Evolutionary conservation across 108 stramenopile genomes (phyloP), one percentile per base, ranked within the genome.

Genomic region (Fragilariopsis cylindrus): DNA sequence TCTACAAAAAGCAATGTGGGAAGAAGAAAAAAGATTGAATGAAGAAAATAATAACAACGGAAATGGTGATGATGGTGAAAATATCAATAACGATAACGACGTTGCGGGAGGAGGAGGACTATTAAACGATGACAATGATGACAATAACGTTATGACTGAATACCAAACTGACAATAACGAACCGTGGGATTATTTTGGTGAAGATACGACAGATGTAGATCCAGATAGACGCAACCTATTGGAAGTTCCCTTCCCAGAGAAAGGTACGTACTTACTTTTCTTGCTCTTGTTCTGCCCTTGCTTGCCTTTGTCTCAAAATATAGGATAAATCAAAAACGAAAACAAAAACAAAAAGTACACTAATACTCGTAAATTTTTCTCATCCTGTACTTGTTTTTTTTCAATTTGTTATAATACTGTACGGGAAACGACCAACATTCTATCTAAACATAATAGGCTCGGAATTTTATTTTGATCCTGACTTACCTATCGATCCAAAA

Each of bases 181-280:
- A 64, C 92, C 92, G 49, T 93, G 92, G 92, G 92, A 92, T 77
- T 44, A 77, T 44, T 92, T 60, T 65, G 80, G 74, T 43, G 71
- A 85, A 1, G 71, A 84, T 15, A 46, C 40, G 7, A 48, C 62
- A 49, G 41, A 72, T n/a, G 48, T 57, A 21, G 69, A 76, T 55
- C 16, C 45, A 6, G 60, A 70, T 62, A 47, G 69, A 19, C 39
- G 48, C 42, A 75, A 75, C 9, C 0, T 48, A 40, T 1, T 67
- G 42, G 43, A 70, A 21, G 69, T 76, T 4, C 71, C 79, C 15
- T 53, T 62, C 49, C 73, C 71, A 40, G 11, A 44, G 11, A 50
- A 50, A 62, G 75, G 75, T 75, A 45, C 6, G 74, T 75, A 3
- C 7, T 30, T 30, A 30, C 30, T 30, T 30, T 30, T 30, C 30